phyloP scores from a whole-genome alignment of 2,329 filamentous ascomycete genomes.

The Colletotrichum caudatum region DNA sequence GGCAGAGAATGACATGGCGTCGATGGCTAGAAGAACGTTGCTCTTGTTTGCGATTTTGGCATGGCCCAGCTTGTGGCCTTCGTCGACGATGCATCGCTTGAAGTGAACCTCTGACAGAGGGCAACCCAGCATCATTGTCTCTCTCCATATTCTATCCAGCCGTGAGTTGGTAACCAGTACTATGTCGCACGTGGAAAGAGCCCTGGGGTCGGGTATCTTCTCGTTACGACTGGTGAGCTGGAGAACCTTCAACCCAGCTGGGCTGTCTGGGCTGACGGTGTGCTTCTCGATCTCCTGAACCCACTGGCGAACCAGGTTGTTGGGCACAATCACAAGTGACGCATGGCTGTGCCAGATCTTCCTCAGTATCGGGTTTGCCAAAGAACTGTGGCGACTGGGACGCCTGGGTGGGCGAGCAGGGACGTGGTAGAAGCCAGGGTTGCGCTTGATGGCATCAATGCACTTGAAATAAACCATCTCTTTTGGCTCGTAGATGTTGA shows the following conservation, averaged over 20 bases:
- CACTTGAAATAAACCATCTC: slow-evolving; percentile 67
- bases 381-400: slow-evolving; percentile 46
- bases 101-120: slow-evolving; percentile 81
- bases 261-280: slow-evolving; percentile 54
- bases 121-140: slow-evolving; percentile 57
- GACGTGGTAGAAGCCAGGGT: slow-evolving; percentile 70
- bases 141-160: slow-evolving; percentile 72
- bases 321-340: slow-evolving; percentile 84
- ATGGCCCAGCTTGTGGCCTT: slow-evolving; percentile 87
- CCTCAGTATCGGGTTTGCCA: slow-evolving; percentile 55
- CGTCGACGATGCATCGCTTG: slow-evolving; percentile 90
- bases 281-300: slow-evolving; percentile 83
- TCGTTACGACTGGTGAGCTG: slow-evolving; percentile 66
- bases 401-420: slow-evolving; percentile 55
- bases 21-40: slow-evolving; percentile 63
- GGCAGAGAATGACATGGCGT: slow-evolving; percentile 72
- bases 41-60: slow-evolving; percentile 67
- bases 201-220: slow-evolving; percentile 66
- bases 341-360: slow-evolving; percentile 74
- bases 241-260: slow-evolving; percentile 70
- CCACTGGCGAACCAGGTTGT: slow-evolving; percentile 90
- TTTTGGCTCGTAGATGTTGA: slow-evolving; percentile 63
- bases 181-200: slow-evolving; percentile 77
- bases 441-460: slow-evolving; percentile 66
- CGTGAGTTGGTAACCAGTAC: slow-evolving; percentile 80